These are phyloP conservation scores for Laguncularia racemosa DNA, from an alignment of 345 rosid genomes.

Conservation along the genomic window DNA sequence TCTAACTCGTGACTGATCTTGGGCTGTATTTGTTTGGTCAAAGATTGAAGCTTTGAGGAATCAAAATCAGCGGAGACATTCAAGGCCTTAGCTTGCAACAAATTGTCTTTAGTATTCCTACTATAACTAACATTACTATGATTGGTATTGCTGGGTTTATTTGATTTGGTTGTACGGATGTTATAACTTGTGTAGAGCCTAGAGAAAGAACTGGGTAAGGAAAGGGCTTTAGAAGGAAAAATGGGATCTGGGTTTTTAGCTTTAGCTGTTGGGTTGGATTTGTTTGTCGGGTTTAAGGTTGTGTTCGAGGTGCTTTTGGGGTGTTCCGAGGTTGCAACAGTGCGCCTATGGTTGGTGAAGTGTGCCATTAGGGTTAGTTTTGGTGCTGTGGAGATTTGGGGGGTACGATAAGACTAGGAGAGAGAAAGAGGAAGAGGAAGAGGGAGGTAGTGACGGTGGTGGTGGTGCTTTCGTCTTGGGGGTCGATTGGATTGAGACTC, in stretches of 20 bases:
- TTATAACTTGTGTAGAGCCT: constrained; percentile 13
- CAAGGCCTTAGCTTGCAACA: constrained; percentile 46
- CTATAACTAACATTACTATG: constrained; percentile 7
- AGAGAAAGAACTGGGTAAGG: constrained; percentile 14
- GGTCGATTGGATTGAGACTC: constrained; percentile 14
- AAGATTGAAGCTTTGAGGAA: constrained; percentile 20
- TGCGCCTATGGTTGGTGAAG: constrained; percentile 26
- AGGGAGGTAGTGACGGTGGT: not conserved
- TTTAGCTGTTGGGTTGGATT: constrained; percentile 8
- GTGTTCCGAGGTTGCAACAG: constrained; percentile 20
- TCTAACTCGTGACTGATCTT: not conserved
- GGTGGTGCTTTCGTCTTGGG: not conserved
- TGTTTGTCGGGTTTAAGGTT: constrained; percentile 6
- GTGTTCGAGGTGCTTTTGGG: constrained; percentile 12
- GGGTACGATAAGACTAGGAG: not conserved
- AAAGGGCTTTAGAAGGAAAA: constrained; percentile 12
- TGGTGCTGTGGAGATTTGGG: not conserved
- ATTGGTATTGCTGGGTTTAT: constrained; percentile 15
- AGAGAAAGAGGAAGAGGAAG: not conserved
- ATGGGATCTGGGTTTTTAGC: constrained; percentile 17
- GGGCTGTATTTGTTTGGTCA: constrained; percentile 10
- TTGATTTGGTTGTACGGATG: constrained; percentile 2
- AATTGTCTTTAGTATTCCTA: constrained; percentile 16
- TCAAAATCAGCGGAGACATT: constrained; percentile 44
- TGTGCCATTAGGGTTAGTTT: constrained; percentile 23